Conservation (phyloP, 441 rosid species). For the Gossypium laxum region DNA sequence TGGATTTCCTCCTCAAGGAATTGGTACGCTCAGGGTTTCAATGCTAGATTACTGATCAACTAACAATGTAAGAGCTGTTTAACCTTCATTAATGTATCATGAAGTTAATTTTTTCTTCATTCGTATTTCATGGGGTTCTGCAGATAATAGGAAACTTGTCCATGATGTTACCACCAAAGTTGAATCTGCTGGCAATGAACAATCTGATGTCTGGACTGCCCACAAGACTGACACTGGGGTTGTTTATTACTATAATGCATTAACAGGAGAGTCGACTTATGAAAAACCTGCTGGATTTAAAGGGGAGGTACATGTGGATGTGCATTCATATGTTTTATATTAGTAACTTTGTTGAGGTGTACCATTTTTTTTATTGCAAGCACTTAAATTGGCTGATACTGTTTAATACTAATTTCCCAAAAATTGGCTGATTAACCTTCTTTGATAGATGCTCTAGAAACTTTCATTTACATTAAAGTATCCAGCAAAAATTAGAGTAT, state of each 20-base stretch:
- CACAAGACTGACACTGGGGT: constrained; percentile 75
- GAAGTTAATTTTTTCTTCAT: constrained; percentile 31
- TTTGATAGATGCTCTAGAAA: not conserved
- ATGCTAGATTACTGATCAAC: constrained; percentile 57
- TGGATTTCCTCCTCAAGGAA: constrained; percentile 55
- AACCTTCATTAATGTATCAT: constrained; percentile 30
- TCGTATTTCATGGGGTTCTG: constrained; percentile 24
- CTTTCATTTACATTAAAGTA: not conserved
- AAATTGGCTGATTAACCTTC: not conserved
- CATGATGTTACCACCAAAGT: constrained; percentile 30
- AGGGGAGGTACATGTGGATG: constrained; percentile 53
- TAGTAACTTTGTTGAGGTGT: not conserved
- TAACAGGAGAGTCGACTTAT: constrained; percentile 80
- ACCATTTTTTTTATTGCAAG: not conserved
- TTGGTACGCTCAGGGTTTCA: constrained; percentile 70
- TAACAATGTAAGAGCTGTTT: constrained; percentile 47
- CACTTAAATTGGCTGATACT: not conserved
- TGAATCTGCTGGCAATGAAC: constrained; percentile 32
- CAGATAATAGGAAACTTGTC: constrained; percentile 48
- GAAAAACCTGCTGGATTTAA: constrained; percentile 74
- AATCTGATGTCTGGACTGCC: constrained; percentile 77
- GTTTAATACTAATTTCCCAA: not conserved
- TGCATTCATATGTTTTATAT: not conserved
- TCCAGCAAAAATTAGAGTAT: not conserved
- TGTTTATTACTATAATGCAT: constrained; percentile 80